Percentiles rank a stretch among this genome's conserved stretches.
phyloP scores from a whole-genome alignment of 2,329 filamentous ascomycete species.

The Septoria petroselini region DNA sequence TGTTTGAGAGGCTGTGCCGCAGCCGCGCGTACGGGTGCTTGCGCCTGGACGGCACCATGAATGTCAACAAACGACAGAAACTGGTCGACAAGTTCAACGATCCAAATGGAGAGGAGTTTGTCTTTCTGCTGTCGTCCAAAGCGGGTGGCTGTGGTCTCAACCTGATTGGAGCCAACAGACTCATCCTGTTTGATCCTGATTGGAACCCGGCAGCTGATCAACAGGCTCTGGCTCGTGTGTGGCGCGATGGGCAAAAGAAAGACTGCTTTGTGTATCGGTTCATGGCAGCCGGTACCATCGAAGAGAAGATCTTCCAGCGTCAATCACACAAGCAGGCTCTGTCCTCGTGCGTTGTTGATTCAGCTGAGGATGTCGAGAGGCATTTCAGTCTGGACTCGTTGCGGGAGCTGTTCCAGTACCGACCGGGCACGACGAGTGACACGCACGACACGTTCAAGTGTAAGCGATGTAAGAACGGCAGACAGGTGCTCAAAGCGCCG shows the following conservation, averaged over 20 bases:
- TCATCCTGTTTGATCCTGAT: constrained; percentile 88
- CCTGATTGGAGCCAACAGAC: constrained; percentile 86
- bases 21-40: constrained; percentile 79
- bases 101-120: constrained; percentile 81
- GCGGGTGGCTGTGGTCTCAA: constrained; percentile 96
- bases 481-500: constrained; percentile 82
- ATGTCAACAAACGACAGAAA: constrained; percentile 93
- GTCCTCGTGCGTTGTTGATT: constrained; percentile 94
- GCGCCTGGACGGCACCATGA: constrained; percentile 94
- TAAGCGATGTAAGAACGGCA: constrained; percentile 80
- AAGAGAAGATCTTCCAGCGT: constrained; percentile 98
- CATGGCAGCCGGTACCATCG: constrained; percentile 94
- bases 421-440: constrained; percentile 78
- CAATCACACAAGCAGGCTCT: constrained; percentile 97
- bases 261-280: constrained; percentile 99
- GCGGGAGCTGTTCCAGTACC: constrained; percentile 91
- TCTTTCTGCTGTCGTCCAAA: constrained; percentile 95
- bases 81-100: constrained; percentile 98
- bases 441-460: constrained; percentile 99
- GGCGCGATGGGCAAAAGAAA: constrained; percentile 98
- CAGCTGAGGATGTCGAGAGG: constrained; percentile 91
- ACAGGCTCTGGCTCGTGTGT: constrained; percentile 93
- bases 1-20: constrained; percentile 89
- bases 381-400: constrained; percentile 92
- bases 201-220: constrained; percentile 99